These are phyloP conservation scores for Hymenoscyphus infarciens DNA, from an alignment of 2,329 filamentous ascomycete genomes.

Conservation along the genomic window DNA sequence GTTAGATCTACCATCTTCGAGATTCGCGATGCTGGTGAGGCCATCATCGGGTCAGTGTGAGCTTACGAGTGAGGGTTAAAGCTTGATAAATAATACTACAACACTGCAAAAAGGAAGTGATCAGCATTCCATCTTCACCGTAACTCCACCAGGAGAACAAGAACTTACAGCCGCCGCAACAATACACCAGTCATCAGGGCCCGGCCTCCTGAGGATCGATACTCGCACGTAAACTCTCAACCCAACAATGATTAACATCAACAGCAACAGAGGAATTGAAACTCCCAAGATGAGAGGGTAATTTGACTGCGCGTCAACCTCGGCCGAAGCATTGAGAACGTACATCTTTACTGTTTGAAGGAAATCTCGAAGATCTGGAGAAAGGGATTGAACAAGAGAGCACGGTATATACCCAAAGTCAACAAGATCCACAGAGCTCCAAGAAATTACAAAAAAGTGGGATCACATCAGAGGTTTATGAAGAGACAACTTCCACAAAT, in stretches of 20 bases:
- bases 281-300: conserved; percentile 49
- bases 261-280: conserved; percentile 42
- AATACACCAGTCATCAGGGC: conserved; percentile 45
- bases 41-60: neutral
- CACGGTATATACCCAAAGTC: neutral
- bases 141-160: conserved; percentile 43
- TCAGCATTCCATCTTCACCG: neutral
- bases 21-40: neutral
- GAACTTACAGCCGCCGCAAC: conserved; percentile 39
- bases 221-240: conserved; percentile 41
- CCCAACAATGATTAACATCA: conserved; percentile 34
- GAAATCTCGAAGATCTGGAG: neutral
- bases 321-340: conserved; percentile 47
- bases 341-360: conserved; percentile 40
- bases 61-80: conserved; percentile 4
- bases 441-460: neutral
- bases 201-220: conserved; percentile 42
- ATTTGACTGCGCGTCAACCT: conserved; percentile 45
- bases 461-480: neutral
- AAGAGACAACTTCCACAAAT: neutral
- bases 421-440: neutral
- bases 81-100: conserved; percentile 4
- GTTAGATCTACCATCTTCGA: neutral
- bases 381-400: neutral
- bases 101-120: neutral